Evolutionary conservation across 116 monocot genomes (phyloP).

Genomic region (Zostera marina): DNA sequence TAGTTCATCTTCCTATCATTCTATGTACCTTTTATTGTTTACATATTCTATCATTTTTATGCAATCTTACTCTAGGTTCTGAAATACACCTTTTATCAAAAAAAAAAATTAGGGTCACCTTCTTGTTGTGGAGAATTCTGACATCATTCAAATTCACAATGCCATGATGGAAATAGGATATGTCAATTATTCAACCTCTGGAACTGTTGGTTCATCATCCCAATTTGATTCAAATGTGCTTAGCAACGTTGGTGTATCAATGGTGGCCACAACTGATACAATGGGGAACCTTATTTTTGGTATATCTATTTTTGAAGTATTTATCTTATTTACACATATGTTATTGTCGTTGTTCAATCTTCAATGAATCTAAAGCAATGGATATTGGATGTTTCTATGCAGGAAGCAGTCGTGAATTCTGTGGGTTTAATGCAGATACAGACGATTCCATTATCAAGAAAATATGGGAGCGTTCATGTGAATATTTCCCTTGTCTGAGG

Average conservation of each 20-base stretch:
- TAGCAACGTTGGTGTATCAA: conserved; percentile 72
- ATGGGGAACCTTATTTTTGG: conserved; percentile 66
- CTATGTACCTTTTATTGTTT: background rate
- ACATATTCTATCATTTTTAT: background rate
- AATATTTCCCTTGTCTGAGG: conserved; percentile 53
- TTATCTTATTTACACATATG: background rate
- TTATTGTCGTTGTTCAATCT: too few relatives aligned
- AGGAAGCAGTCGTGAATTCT: conserved; percentile 89
- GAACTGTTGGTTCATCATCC: conserved; percentile 1
- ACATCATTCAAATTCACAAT: conserved; percentile 57
- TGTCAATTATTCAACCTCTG: conserved; percentile 38
- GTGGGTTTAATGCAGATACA: conserved; percentile 50
- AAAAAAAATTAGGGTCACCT: conserved; percentile 85
- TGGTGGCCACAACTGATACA: conserved; percentile 62
- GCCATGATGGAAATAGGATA: conserved; percentile 89
- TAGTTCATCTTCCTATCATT: background rate
- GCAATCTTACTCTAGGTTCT: too few relatives aligned
- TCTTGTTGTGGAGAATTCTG: conserved; percentile 52
- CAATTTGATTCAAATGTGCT: conserved; percentile 10
- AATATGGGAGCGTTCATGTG: conserved; percentile 54
- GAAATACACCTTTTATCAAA: too few relatives aligned
- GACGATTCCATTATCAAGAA: conserved; percentile 35
- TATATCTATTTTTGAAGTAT: conserved; percentile 5
- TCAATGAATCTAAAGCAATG: too few relatives aligned
- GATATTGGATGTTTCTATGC: background rate